These are phyloP conservation scores for Leptodermis oblonga DNA, from an alignment of 257 asterid species.

Conservation along the genomic window DNA sequence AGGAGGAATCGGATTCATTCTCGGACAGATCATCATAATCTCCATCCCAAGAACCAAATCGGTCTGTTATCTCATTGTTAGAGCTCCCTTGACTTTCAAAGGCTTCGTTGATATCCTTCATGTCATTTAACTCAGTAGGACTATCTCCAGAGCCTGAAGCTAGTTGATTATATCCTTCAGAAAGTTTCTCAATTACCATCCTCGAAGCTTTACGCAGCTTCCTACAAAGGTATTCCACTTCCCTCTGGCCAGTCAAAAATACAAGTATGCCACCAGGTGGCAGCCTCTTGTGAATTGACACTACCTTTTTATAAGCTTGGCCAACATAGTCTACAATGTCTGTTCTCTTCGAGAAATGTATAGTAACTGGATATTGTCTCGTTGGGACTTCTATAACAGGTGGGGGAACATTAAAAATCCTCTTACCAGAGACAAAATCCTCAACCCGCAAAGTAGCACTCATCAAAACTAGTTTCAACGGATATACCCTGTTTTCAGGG, in stretches of 20 bases:
- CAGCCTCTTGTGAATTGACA: conserved; percentile 85
- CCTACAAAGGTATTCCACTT: conserved; percentile 77
- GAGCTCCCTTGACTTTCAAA: conserved; percentile 56
- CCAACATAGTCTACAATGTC: conserved; percentile 80
- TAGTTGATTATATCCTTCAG: conserved; percentile 23
- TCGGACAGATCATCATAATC: conserved; percentile 46
- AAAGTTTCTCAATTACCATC: conserved; percentile 36
- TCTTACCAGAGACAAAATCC: conserved; percentile 63
- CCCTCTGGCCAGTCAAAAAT: conserved; percentile 91
- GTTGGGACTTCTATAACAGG: conserved; percentile 85
- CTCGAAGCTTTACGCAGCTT: conserved; percentile 60
- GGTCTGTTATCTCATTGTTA: conserved; percentile 56
- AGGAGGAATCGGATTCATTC: conserved; percentile 52
- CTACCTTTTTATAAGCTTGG: conserved; percentile 76
- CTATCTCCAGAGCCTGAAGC: conserved; percentile 36
- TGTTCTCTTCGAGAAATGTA: conserved; percentile 83
- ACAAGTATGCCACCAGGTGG: conserved; percentile 97
- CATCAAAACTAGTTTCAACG: conserved; percentile 86
- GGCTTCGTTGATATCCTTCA: conserved; percentile 71
- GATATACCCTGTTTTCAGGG: conserved; percentile 51
- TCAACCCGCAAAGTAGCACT: conserved; percentile 93
- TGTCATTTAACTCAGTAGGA: conserved; percentile 37
- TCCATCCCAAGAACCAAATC: conserved; percentile 53
- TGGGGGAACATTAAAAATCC: conserved; percentile 63
- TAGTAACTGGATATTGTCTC: conserved; percentile 80